Base-by-base conservation (phyloP, 2,329 filamentous ascomycete species). In the Penicillium capsulatum region DNA sequence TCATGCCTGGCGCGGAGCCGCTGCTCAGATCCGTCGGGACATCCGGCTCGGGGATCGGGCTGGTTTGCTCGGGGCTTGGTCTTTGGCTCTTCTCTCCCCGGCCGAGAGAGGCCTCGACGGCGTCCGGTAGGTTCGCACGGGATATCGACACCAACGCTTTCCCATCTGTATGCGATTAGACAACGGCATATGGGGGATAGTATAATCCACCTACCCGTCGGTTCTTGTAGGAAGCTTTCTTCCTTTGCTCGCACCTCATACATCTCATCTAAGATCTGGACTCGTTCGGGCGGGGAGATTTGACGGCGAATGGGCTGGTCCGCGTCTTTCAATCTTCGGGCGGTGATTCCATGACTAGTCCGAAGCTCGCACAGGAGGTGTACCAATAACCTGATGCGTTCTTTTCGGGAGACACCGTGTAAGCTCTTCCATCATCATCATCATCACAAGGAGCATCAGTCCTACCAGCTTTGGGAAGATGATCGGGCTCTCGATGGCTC, bases 211-310 rank as follows among this genome's bases (percentile, higher is more conserved):
- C 30, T 56, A 68, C 66, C 63, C 29, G 63, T 61, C 36, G 63
- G 53, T 14, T 64, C 64, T 8, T 63, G 55, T 13, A 63, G 36
- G 31, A 60, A 67, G 6, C 60, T 52, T 35, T 68, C 65, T 45
- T 69, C 65, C 47, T 59, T 57, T 28, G 60, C 56, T 28, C 65
- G 56, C 13, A 68, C 63, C 15, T 56, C 55, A 45, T 65, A 68
- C 14, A 68, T 60, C 47, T 70, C 67, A 28, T 68, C 65, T 20
- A 70, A 40, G 16, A 70, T 58, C 9, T 58, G 51, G 24, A 63
- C 42, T 9, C 64, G 57, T 32, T 64, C 62, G 8, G 46, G 42
- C 4, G 64, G 64, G 37, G 53, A 51, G 15, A 67, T 64, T 38
- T 64, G 59, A 19, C 63, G 61, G 15, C 58, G 56, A 17, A 67